Percentiles rank a stretch among this genome's conserved stretches.
Conservation (phyloP, 345 rosid genomes). For the Syzygium grande region DNA sequence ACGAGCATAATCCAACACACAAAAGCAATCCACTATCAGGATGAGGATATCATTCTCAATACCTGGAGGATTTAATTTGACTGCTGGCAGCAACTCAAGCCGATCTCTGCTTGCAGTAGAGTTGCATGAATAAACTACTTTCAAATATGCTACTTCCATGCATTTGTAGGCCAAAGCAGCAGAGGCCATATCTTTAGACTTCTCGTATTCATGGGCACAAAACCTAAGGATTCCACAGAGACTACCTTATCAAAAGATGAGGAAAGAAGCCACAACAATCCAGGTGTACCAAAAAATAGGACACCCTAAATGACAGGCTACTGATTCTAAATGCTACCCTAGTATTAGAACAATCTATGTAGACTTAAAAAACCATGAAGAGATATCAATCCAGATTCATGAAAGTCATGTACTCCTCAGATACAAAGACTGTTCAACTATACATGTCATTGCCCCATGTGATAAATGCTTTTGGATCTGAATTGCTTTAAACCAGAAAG, state of each 20-base stretch:
- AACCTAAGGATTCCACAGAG: constrained; percentile 37
- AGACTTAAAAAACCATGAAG: background rate
- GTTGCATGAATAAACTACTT: constrained; percentile 69
- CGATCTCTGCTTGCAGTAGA: constrained; percentile 54
- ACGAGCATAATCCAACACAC: background rate
- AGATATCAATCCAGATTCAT: background rate
- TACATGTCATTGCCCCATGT: background rate
- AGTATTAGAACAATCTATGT: background rate
- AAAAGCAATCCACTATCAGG: background rate
- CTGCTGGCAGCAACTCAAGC: constrained; percentile 55
- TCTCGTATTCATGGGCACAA: constrained; percentile 95
- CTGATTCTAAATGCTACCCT: background rate
- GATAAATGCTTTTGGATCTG: background rate
- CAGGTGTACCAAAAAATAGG: background rate
- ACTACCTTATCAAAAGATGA: background rate
- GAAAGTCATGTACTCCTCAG: background rate
- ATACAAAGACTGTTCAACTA: background rate
- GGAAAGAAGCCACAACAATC: background rate
- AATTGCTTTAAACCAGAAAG: background rate
- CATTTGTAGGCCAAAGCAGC: constrained; percentile 98
- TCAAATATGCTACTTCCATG: constrained; percentile 93
- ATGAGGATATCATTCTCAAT: constrained; percentile 4
- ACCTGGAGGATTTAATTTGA: constrained; percentile 84
- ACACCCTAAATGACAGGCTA: background rate
- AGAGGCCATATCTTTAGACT: constrained; percentile 76